phyloP scores from a whole-genome alignment of 305 asterid genomes.

The Lippia alba region DNA sequence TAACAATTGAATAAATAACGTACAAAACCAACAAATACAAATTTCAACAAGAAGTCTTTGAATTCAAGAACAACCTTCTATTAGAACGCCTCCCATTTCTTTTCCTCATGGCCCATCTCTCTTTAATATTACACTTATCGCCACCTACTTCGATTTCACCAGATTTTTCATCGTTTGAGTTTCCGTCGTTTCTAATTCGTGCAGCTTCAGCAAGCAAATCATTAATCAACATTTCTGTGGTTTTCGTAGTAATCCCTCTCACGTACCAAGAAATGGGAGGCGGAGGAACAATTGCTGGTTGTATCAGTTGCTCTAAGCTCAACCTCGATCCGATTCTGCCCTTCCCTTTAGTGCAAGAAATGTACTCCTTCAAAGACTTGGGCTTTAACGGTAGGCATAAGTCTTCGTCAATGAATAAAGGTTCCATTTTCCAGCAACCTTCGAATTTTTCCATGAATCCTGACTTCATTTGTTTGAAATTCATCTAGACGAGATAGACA shows the following conservation, averaged over 20 bases:
- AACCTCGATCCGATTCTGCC: conserved; percentile 83
- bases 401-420: conserved; percentile 72
- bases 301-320: conserved; percentile 78
- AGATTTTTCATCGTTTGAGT: conserved; percentile 24
- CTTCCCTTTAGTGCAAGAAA: conserved; percentile 62
- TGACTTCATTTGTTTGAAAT: conserved; percentile 80
- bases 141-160: conserved; percentile 36
- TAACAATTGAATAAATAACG: neutral
- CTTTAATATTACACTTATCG: conserved; percentile 50
- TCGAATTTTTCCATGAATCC: conserved; percentile 95
- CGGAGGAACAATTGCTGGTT: conserved; percentile 88
- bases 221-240: conserved; percentile 79
- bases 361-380: conserved; percentile 57
- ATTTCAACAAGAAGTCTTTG: conserved; percentile 28
- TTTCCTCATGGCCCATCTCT: conserved; percentile 77
- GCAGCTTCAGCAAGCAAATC: conserved; percentile 84
- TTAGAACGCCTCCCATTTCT: conserved; percentile 49
- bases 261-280: conserved; percentile 95
- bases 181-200: conserved; percentile 57
- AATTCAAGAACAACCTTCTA: conserved; percentile 40
- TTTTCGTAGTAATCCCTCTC: conserved; percentile 81
- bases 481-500: conserved; percentile 52
- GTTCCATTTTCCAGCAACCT: conserved; percentile 87
- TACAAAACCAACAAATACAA: neutral
- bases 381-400: conserved; percentile 65